Evolutionary conservation across 1,284 basidiomycete genomes (phyloP).

Genomic region (Spongispora temasekensis): DNA sequence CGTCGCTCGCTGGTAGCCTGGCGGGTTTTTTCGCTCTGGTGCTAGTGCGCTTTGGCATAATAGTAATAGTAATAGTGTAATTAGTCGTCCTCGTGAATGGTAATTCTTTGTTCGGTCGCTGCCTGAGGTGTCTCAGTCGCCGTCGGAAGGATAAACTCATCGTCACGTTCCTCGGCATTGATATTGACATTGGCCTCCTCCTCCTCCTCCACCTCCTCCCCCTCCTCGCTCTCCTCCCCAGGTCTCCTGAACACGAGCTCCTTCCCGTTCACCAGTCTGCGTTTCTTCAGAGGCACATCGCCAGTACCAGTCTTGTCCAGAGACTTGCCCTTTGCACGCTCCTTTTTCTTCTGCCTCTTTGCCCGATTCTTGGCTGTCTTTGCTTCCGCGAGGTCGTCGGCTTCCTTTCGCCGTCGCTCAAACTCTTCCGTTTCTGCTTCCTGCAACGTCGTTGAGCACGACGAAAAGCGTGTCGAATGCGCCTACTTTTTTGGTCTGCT

Average conservation of each 20-base stretch:
- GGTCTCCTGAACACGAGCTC: conserved; percentile 58
- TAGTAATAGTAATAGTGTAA: no score
- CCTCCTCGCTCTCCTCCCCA: conserved; percentile 52
- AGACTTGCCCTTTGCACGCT: conserved; percentile 50
- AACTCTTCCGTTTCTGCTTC: conserved; percentile 32
- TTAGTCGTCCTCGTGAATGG: conserved; percentile 55
- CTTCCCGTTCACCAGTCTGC: conserved; percentile 56
- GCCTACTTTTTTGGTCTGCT: conserved; percentile 72
- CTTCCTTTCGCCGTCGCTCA: conserved; percentile 33
- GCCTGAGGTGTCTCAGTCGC: conserved; percentile 24
- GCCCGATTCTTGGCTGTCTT: conserved; percentile 94
- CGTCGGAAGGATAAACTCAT: conserved; percentile 8
- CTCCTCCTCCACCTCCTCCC: conserved; percentile 37
- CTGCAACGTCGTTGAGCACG: conserved; percentile 13
- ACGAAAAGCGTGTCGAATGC: neutral
- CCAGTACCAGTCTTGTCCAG: conserved; percentile 28
- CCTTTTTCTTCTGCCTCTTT: conserved; percentile 90
- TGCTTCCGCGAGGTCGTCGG: conserved; percentile 56
- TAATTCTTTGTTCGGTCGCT: conserved; percentile 44
- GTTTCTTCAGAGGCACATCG: conserved; percentile 47
- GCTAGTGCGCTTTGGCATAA: no score
- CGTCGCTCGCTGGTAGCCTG: conserved; percentile 15
- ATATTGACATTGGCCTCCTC: conserved; percentile 6
- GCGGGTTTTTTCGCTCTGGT: no score
- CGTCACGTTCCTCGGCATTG: conserved; percentile 17